phyloP scores from a whole-genome alignment of 192 early-diverging fungal genomes.

The Mortierella alpina region DNA sequence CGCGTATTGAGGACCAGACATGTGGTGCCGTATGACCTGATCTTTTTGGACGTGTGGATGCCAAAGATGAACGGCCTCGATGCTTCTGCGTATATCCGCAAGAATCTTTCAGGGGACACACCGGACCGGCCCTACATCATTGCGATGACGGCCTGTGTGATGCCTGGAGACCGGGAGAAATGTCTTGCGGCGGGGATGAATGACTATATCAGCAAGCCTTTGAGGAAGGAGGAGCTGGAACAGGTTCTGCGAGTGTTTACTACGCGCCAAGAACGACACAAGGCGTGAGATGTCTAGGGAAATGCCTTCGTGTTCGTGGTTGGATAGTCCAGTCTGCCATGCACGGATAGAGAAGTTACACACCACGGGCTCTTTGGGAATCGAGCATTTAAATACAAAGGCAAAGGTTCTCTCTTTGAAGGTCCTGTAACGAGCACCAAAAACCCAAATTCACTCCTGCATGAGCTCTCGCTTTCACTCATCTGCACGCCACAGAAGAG shows the following conservation, averaged over 20 bases:
- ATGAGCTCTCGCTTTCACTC: too few relatives aligned
- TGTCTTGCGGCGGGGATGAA: conserved; percentile 62
- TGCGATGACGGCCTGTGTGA: conserved; percentile 51
- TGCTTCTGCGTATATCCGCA: conserved; percentile 41
- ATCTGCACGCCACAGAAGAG: too few relatives aligned
- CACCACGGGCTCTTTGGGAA: too few relatives aligned
- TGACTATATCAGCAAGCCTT: conserved; percentile 56
- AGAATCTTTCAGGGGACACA: conserved; percentile 21
- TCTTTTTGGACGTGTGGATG: conserved; percentile 57
- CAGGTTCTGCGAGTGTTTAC: conserved; percentile 32
- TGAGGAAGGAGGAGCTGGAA: conserved; percentile 46
- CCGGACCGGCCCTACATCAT: conserved; percentile 30
- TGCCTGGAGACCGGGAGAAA: conserved; percentile 52
- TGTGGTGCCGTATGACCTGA: conserved; percentile 46
- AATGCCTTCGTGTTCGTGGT: too few relatives aligned
- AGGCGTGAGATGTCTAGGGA: too few relatives aligned
- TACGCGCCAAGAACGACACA: background rate
- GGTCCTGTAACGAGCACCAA: too few relatives aligned
- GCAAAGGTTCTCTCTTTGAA: too few relatives aligned
- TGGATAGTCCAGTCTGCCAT: too few relatives aligned
- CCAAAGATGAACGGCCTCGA: conserved; percentile 57
- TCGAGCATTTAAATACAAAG: too few relatives aligned
- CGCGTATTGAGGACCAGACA: background rate
- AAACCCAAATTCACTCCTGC: too few relatives aligned
- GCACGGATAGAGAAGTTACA: too few relatives aligned